Base-by-base conservation (phyloP, 2,329 filamentous ascomycete species). In the Thyridium curvatum region DNA sequence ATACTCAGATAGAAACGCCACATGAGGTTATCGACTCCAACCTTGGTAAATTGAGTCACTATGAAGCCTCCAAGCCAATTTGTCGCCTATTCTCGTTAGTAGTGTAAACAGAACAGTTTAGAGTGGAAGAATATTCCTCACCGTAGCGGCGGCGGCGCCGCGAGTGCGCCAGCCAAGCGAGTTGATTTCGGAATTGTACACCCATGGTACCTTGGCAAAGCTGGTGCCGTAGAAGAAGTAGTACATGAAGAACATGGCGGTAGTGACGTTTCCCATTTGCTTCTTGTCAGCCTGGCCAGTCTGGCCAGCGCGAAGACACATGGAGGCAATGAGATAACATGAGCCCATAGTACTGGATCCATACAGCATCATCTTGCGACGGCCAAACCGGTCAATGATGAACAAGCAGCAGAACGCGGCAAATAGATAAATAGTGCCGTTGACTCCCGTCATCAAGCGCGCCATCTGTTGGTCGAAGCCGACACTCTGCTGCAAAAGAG, bases 381-480 rank as follows among this genome's bases (percentile, higher is more conserved):
- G 52, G 5, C 64, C 64, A n/a, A 65, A 47, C 2, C 52, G 52
- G 39, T 67, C 64, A 42, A 67, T 62, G 8, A 66, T 48, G n/a
- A 61, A 32, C 2, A 67, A 44, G 39, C 61, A 62, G 9, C 53
- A 51, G 26, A 64, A 59, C 0, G 61, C 62, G 1, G 59, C 53
- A 1, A 53, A 41, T 0, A 66, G 49, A 35, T 68, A 66, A 5
- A 65, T 45, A 1, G 62, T 66, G 32, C 56, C 58, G 37, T 50
- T 81, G 41, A 72, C 69, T 3, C 72, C 77, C 2, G 76, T 69
- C 14, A 82, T 60, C 1, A 82, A 56, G 4, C 76, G 64, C 3
- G 72, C 68, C 49, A 71, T 65, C 31, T 62, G 62, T 41, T 77
- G 64, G 21, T 56, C 56, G 18, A 79, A 64, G 0, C 75, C 74